Conservation (phyloP, 2,329 filamentous ascomycete genomes). For the Apiospora hydei region DNA sequence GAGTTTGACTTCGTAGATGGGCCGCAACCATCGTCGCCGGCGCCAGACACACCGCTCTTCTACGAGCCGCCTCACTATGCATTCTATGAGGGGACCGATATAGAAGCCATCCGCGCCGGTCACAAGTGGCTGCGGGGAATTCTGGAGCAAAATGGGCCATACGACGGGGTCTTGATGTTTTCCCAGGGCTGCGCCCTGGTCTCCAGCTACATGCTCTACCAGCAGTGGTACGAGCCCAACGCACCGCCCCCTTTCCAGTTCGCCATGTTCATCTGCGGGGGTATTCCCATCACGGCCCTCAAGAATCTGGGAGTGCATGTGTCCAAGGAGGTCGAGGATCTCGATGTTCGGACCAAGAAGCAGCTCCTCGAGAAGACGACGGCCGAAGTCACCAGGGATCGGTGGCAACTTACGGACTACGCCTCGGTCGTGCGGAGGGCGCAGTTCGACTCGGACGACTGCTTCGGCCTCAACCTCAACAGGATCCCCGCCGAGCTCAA, state of each 20-base stretch:
- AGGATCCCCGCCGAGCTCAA: slow-evolving; percentile 38
- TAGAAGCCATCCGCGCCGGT: slow-evolving; percentile 43
- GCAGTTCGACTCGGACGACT: slow-evolving; percentile 41
- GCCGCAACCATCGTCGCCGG: slow-evolving; percentile 28
- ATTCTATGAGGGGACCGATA: slow-evolving; percentile 32
- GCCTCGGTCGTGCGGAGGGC: slow-evolving; percentile 33
- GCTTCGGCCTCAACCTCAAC: slow-evolving; percentile 42
- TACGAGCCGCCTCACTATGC: slow-evolving; percentile 28
- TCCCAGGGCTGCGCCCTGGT: slow-evolving; percentile 46
- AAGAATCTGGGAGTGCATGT: slow-evolving; percentile 46
- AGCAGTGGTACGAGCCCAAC: slow-evolving; percentile 42
- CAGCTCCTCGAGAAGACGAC: slow-evolving; percentile 30
- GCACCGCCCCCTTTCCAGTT: slow-evolving; percentile 45
- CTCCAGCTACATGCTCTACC: slow-evolving; percentile 49
- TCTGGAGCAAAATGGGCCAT: slow-evolving; percentile 37
- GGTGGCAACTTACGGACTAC: slow-evolving; percentile 32
- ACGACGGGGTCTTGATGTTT: slow-evolving; percentile 39
- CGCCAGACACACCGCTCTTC: slow-evolving; percentile 27
- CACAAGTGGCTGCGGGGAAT: slow-evolving; percentile 46
- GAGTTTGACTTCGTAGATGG: slow-evolving; percentile 36
- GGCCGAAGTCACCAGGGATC: slow-evolving; percentile 27
- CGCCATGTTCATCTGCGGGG: slow-evolving; percentile 50
- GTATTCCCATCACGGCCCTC: slow-evolving; percentile 44
- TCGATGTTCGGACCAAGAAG: slow-evolving; percentile 35
- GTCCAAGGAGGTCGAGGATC: slow-evolving; percentile 38